These are phyloP conservation scores for Calonectria leucothoes DNA, from an alignment of 2,329 filamentous ascomycete species.

Conservation along the genomic window DNA sequence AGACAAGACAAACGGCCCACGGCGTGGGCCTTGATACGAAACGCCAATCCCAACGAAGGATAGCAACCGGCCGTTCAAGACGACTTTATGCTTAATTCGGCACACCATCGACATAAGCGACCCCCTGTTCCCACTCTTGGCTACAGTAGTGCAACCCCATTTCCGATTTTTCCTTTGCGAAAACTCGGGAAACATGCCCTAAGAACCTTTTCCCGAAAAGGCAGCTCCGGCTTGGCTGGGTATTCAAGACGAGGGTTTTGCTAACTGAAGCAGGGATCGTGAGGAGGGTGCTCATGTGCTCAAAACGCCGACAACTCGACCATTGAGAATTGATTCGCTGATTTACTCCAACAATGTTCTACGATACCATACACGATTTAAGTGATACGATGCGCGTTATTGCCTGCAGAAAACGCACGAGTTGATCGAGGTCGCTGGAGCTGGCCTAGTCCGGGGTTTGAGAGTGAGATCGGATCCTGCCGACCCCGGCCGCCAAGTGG, in stretches of 20 bases:
- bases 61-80: background rate
- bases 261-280: background rate
- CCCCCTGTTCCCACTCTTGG: background rate
- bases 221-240: background rate
- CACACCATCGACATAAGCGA: background rate
- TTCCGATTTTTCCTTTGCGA: background rate
- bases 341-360: too few relatives aligned
- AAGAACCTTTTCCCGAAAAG: background rate
- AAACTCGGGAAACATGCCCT: background rate
- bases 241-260: background rate
- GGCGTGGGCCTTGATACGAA: background rate
- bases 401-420: background rate
- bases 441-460: background rate
- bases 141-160: background rate
- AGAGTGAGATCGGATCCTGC: background rate
- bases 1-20: background rate
- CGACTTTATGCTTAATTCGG: background rate
- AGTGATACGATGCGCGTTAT: background rate
- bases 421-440: background rate
- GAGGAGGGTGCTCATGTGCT: background rate
- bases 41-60: background rate
- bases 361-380: too few relatives aligned
- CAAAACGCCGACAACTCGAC: background rate
- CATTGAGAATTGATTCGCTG: background rate
- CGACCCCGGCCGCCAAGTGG: background rate